A percentile compares a stretch with the other conserved stretches of the same genome.
These are phyloP conservation scores for Apostasia shenzhenica DNA, from an alignment of 106 monocot species.

Conservation along the genomic window DNA sequence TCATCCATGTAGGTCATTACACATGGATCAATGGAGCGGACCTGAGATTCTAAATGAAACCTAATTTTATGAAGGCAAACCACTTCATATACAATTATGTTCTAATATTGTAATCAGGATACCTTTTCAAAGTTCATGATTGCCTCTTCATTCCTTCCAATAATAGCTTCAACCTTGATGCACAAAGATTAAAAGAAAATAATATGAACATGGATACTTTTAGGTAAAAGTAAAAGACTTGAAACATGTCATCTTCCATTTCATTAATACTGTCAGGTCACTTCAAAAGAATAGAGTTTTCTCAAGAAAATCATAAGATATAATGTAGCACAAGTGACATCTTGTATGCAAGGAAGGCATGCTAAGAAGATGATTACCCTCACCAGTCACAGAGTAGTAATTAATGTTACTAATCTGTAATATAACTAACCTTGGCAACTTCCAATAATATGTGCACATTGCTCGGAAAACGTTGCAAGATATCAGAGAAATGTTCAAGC, in stretches of 20 bases:
- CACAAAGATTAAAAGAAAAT: neutral
- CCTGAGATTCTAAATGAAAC: constrained; percentile 33
- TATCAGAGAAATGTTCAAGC: constrained; percentile 71
- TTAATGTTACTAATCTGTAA: too few relatives aligned
- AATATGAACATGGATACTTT: too few relatives aligned
- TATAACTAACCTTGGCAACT: constrained; percentile 72
- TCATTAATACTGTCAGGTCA: neutral
- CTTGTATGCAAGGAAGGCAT: too few relatives aligned
- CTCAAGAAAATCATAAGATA: neutral
- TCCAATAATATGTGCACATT: constrained; percentile 89
- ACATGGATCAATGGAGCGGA: constrained; percentile 83
- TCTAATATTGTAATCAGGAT: neutral
- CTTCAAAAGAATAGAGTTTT: neutral
- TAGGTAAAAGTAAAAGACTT: too few relatives aligned
- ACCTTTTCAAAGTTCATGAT: constrained; percentile 99
- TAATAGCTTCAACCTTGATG: constrained; percentile 83
- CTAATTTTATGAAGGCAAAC: neutral
- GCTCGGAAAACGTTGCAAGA: constrained; percentile 85
- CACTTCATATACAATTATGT: neutral
- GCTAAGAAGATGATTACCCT: too few relatives aligned
- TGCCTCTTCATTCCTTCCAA: constrained; percentile 90
- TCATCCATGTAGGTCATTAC: constrained; percentile 97
- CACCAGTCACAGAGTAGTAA: too few relatives aligned
- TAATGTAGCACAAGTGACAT: too few relatives aligned
- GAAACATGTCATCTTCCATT: neutral